Evolutionary conservation across 495 filamentous ascomycete genomes (phyloP), one percentile per base, ranked within the genome.

Genomic region (Aspergillus homomorphus): DNA sequence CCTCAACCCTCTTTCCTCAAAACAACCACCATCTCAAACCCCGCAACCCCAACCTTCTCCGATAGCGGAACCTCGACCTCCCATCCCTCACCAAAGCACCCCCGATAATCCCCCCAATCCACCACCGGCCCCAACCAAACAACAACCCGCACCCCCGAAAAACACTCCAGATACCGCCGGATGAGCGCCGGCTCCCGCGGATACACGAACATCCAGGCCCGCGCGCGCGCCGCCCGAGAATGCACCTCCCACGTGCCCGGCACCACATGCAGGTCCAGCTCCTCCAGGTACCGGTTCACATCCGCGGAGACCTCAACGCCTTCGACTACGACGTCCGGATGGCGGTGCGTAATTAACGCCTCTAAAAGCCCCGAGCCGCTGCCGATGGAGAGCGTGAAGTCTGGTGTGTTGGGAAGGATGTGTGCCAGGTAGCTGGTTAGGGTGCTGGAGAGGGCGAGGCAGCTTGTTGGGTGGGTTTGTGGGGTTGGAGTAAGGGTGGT

Each of bases 121-220:
- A 66, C 73, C 46, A 50, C 61, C 1, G 80, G 81, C 4, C 81
- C 81, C 19, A 83, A 60, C 79, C 81, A 85, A 0, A 84, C 24
- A 14, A 84, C 66, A 15, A 63, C 38, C 43, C 74, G 58, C 10
- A 77, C 63, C 15, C 59, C 49, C 0, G 62, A 66, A 62, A 68
- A 74, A 0, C 1, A 44, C 21, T 73, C 63, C 21, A 82, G 45
- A 61, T 84, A 84, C 44, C 68, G 75, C 1, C 51, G 51, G 6
- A 84, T 54, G 20, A 85, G 58, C 24, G 63, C 68, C 4, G 74
- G 69, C 15, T 81, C 68, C n/a, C 80, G 71, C 1, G 82, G 82
- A 53, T 84, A 85, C 12, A 84, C 76, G 67, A 83, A 82, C 68
- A 85, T 65, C 79, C 81, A 80, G 21, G 76, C 72, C 0, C 48